Base-by-base conservation (phyloP, 2,329 filamentous ascomycete genomes). In the Ploettnerulaceae sp. region DNA sequence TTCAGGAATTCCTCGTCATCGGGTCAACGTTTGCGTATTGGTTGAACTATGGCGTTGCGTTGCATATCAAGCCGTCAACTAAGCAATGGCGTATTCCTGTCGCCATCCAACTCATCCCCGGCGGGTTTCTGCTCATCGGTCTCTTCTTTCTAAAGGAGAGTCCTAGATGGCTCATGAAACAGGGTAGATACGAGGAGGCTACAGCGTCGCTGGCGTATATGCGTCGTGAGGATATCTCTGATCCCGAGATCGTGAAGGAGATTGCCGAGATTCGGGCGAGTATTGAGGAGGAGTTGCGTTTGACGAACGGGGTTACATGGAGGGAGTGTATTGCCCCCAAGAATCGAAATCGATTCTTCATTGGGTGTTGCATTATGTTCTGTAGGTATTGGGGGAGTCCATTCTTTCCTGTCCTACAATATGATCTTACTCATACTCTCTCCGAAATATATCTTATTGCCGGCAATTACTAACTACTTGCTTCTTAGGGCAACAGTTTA, bases 111-210 rank as follows among this genome's bases (percentile, higher is more conserved):
- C 72, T 73, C 56, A 60, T 77, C 0, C 77, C 76, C 0, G 75
- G 68, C 0, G 51, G 71, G 9, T 55, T 77, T 7, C 67, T 79
- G 3, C 65, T 81, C 25, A 50, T 71, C 15, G 74, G 74, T 1
- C 67, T 79, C 5, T 70, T 78, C 58, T 79, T 79, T 64, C 76
- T 82, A 56, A 76, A 75, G 1, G 76, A 79, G 53, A 82, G 72
- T 41, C 84, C 84, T 0, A 73, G 84, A 36, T 87, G 82, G 82
- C 69, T 87, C 5, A 82, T 83, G 11, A 74, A 81, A 39, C 70
- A 76, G 52, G 81, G 77, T 0, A 82, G 81, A 70, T 79, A 84
- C 18, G 76, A 85, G 60, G 59, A 67, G 31, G 70, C 71, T 1
- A 60, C 65, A 38, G 64, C 61, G 45, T 69, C 66, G 1, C 58